Conservation (phyloP, 192 early-diverging fungal species). For the Coemansia sp. region DNA sequence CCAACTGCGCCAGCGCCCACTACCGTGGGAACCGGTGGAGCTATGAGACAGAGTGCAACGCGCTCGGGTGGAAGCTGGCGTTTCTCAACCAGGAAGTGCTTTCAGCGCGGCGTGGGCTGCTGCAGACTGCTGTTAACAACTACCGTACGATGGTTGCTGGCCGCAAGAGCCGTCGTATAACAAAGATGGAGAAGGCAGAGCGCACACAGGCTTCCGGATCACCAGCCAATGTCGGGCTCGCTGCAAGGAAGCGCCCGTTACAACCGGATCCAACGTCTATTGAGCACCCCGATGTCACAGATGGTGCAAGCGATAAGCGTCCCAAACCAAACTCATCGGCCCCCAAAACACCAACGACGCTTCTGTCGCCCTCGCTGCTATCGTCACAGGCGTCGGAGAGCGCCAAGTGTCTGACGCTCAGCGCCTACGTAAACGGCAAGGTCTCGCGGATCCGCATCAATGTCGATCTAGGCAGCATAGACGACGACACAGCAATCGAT, state of each 20-base stretch:
- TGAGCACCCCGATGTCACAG: neutral
- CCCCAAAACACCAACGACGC: neutral
- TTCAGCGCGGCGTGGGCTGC: conserved; percentile 67
- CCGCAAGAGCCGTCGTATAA: conserved; percentile 70
- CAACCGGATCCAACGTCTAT: neutral
- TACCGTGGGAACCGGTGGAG: conserved; percentile 83
- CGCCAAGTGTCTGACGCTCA: conserved; percentile 34
- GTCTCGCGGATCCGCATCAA: conserved; percentile 39
- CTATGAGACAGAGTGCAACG: conserved; percentile 85
- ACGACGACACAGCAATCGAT: conserved; percentile 13
- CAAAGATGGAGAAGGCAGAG: conserved; percentile 68
- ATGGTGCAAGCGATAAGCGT: conserved; percentile 11
- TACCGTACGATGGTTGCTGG: conserved; percentile 71
- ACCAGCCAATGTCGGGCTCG: neutral
- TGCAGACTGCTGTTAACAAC: conserved; percentile 83
- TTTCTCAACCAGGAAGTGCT: conserved; percentile 70
- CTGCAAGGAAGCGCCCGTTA: conserved; percentile 15
- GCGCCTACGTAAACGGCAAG: conserved; percentile 31
- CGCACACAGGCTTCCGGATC: neutral
- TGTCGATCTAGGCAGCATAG: conserved; percentile 33
- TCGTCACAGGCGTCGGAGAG: conserved; percentile 17
- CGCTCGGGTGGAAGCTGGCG: conserved; percentile 81
- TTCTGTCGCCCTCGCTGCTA: neutral
- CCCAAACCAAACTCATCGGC: conserved; percentile 1
- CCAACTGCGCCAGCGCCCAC: conserved; percentile 58